A percentile compares a stretch with the other conserved stretches of the same genome.
These are phyloP conservation scores for Vitis hybrid DNA, from an alignment of 177 flowering plant species.

Conservation along the genomic window DNA sequence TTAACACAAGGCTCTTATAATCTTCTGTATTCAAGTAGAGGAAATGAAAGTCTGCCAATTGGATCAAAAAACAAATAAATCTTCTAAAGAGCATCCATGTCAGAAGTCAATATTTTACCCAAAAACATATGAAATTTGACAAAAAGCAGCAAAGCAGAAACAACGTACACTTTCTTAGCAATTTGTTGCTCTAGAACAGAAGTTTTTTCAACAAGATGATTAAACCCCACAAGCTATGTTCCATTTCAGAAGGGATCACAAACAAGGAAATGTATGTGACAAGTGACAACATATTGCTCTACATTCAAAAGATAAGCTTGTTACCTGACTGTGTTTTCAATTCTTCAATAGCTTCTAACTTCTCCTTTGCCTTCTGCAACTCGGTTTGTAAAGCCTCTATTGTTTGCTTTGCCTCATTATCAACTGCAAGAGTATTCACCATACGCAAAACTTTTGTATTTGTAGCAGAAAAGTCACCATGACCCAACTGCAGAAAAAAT, in stretches of 20 bases:
- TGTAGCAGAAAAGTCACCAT: conserved; percentile 93
- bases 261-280: background rate
- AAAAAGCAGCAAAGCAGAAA: no score
- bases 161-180: no score
- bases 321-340: conserved; percentile 84
- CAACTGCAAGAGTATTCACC: conserved; percentile 94
- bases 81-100: no score
- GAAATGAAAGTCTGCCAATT: no score
- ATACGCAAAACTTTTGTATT: conserved; percentile 91
- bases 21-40: no score
- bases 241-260: background rate
- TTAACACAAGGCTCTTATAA: no score
- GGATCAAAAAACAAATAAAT: no score
- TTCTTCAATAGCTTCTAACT: conserved; percentile 88
- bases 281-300: background rate
- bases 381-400: conserved; percentile 81
- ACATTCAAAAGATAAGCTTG: background rate
- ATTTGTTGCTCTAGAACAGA: no score
- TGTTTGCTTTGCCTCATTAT: conserved; percentile 87
- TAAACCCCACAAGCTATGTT: background rate
- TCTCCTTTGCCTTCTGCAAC: conserved; percentile 83
- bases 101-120: no score
- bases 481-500: conserved; percentile 70
- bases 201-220: background rate
- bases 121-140: no score